phyloP scores from a whole-genome alignment of 331 rosid species.

The Pyracantha coccinea region DNA sequence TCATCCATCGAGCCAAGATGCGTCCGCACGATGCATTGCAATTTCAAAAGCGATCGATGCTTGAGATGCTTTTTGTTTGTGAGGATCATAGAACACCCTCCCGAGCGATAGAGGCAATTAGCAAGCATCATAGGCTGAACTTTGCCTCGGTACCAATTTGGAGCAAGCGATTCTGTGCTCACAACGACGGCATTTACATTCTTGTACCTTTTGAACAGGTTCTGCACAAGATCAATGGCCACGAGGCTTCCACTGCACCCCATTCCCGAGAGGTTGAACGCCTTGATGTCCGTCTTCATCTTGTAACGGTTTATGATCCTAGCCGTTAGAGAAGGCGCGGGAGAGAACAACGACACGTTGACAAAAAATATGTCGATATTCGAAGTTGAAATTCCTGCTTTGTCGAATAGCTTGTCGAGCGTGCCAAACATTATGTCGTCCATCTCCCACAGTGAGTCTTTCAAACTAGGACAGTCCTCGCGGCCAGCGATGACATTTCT shows the following conservation, averaged over 20 bases:
- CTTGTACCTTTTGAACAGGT: conserved; percentile 33
- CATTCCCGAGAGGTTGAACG: conserved; percentile 70
- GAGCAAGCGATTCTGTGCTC: conserved; percentile 63
- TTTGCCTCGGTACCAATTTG: conserved; percentile 73
- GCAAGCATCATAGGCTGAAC: conserved; percentile 69
- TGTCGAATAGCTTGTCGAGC: conserved; percentile 47
- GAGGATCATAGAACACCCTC: conserved; percentile 71
- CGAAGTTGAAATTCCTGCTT: conserved; percentile 33
- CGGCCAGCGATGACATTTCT: conserved; percentile 50
- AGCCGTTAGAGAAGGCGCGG: conserved; percentile 61
- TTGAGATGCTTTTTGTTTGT: conserved; percentile 36
- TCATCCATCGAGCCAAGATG: conserved; percentile 64
- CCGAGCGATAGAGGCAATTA: conserved; percentile 69
- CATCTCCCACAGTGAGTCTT: conserved; percentile 43
- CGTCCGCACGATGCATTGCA: conserved; percentile 50
- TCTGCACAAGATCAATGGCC: conserved; percentile 61
- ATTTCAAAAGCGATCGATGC: conserved; percentile 42
- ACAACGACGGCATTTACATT: conserved; percentile 49
- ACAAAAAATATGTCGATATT: conserved; percentile 65
- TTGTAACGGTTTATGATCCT: conserved; percentile 71
- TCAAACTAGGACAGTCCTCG: conserved; percentile 28
- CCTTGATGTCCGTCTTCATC: conserved; percentile 50
- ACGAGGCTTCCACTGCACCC: conserved; percentile 84
- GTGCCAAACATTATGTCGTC: conserved; percentile 59
- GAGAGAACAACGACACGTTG: conserved; percentile 64